A percentile compares a stretch with the other conserved stretches of the same genome.
phyloP scores from a whole-genome alignment of 768 basidiomycete species.

The Rhodotorula kratochvilovae region DNA sequence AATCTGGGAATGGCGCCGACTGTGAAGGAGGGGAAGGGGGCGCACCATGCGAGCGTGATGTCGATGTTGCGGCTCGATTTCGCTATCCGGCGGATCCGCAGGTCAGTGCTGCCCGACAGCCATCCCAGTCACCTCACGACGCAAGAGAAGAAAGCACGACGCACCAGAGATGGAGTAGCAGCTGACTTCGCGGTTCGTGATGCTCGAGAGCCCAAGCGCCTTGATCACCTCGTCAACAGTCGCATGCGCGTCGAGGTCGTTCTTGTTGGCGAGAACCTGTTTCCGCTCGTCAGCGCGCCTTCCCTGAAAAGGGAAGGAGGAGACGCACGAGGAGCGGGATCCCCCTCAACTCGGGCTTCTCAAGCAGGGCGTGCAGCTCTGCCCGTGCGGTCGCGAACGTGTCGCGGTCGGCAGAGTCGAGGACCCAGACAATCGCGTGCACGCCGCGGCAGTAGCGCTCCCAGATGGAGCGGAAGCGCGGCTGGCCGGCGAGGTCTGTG shows the following conservation, averaged over 20 bases:
- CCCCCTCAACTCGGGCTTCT: conserved; percentile 19
- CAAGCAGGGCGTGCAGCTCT: conserved; percentile 22
- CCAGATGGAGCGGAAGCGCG: conserved; percentile 39
- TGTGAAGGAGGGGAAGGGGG: too few relatives aligned
- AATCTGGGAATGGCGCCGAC: too few relatives aligned
- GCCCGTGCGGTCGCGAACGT: conserved; percentile 23
- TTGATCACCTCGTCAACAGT: conserved; percentile 31
- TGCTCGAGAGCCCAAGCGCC: conserved; percentile 8
- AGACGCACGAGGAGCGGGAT: conserved; percentile 30
- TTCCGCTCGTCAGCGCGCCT: too few relatives aligned
- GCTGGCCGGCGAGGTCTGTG: conserved; percentile 37
- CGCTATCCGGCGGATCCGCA: too few relatives aligned
- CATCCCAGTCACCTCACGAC: too few relatives aligned
- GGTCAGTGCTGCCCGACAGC: too few relatives aligned
- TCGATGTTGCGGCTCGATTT: conserved; percentile 35
- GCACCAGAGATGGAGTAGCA: conserved; percentile 32
- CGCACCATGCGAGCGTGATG: conserved; percentile 31
- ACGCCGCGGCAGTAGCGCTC: conserved; percentile 39
- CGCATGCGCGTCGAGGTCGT: conserved; percentile 25
- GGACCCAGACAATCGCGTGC: conserved; percentile 28
- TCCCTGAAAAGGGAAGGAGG: too few relatives aligned
- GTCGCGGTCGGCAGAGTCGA: conserved; percentile 30
- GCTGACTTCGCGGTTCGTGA: conserved; percentile 33
- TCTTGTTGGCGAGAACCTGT: conserved; percentile 40
- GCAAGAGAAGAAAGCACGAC: not conserved